Evolutionary conservation across 257 asterid genomes (phyloP), one percentile per base, ranked within the genome.

Genomic region (Linaria vulgaris): DNA sequence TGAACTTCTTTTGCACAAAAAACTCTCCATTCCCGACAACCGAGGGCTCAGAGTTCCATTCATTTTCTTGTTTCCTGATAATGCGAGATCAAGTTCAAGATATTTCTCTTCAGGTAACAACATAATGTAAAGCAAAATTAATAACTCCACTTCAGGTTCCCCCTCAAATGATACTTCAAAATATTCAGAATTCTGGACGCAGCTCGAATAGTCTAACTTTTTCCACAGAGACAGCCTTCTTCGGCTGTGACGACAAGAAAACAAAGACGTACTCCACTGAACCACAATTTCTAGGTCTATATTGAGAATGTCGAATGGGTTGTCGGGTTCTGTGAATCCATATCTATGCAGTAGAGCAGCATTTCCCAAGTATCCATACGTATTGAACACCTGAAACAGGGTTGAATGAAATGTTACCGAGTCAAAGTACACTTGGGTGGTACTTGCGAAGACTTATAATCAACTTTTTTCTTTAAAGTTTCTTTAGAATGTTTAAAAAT

Each of bases 291-390:
- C 96, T 27, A 88, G 72, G 82, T 88, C 98, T 25, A 91, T 66
- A 71, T 91, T 91, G 58, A 91, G 74, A 66, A 86, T 87, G 73
- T 83, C 98, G 67, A 75, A 91, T 37, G 95, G 96, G 67, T 91
- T 91, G 50, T 85, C 86, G 6, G 79, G 76, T 79, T 91, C 98
- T 9, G 95, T 80, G 67, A 91, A 91, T 61, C 96, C 97, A 57
- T 85, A 91, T 87, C 98, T 78, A 70, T 88, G 98, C 68, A 91
- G 84, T 76, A 88, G 83, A n/a, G 97, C 95, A 74, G 98, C 97
- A 79, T 85, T 91, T 41, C 98, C 95, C 66, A 80, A 54, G 30
- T 54, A 74, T 59, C 98, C 98, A 60, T 91, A 91, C 1, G 98
- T 88, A 73, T 91, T 91, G 67, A 88, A 91, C 44, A 91, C 94